phyloP scores from a whole-genome alignment of 345 rosid species.

The Gossypium thurberi region DNA sequence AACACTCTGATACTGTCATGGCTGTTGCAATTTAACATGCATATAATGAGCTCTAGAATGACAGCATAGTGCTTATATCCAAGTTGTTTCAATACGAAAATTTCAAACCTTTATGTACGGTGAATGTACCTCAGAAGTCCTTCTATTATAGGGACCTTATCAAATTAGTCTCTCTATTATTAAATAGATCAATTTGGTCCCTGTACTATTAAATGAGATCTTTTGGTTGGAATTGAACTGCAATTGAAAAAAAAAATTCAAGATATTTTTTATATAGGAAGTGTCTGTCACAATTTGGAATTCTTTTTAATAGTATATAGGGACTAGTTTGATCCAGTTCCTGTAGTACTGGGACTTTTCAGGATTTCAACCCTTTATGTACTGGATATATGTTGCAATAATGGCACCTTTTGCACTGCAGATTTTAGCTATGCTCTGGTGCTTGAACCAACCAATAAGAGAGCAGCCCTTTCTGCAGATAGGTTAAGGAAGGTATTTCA shows the following conservation, averaged over 20 bases:
- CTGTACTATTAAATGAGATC: too few species aligned
- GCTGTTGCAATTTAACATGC: not conserved
- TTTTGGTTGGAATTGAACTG: too few species aligned
- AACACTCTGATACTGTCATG: too few species aligned
- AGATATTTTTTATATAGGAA: too few species aligned
- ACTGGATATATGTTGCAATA: not conserved
- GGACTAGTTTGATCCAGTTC: too few species aligned
- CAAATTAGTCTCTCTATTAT: too few species aligned
- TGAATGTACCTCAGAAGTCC: not conserved
- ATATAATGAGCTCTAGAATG: not conserved
- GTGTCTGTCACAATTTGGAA: too few species aligned
- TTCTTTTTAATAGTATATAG: too few species aligned
- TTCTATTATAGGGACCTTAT: too few species aligned
- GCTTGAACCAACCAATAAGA: conserved; percentile 91
- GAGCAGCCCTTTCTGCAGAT: conserved; percentile 72
- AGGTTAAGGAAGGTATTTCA: conserved; percentile 58
- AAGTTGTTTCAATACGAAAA: not conserved
- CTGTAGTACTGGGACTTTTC: too few species aligned
- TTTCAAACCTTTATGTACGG: not conserved
- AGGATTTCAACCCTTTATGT: not conserved
- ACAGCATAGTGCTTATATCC: not conserved
- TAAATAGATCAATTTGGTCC: too few species aligned
- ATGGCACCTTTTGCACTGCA: conserved; percentile 26
- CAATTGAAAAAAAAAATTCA: too few species aligned
- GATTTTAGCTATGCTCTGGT: conserved; percentile 81